Evolutionary conservation across 169 alveolate species (phyloP), one percentile per base, ranked within the genome.

Genomic region (Plasmodium yoelii): DNA sequence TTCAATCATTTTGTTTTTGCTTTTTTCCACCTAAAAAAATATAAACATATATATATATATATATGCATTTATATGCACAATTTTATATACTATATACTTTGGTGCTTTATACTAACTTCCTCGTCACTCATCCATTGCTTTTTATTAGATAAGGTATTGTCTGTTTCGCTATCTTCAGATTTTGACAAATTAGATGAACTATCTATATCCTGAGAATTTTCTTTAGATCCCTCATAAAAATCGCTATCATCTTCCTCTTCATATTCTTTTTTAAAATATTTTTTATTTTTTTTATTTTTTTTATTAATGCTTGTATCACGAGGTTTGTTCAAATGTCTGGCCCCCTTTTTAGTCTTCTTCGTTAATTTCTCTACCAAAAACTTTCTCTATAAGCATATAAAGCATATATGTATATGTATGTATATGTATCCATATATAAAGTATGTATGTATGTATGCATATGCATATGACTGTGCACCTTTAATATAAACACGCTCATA

Each of bases 1-100:
- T 64, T 75, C 67, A 24, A 75, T 75, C 88, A 75, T 75, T 69
- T 56, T 75, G 18, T 69, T 75, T 46, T 75, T 75, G 88, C 88
- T 75, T 42, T 67, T 51, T 75, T 75, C 88, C 51, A 75, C 65
- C 88, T 75, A 69, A 19, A 22, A 42, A 39, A n/a, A 18, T 5
- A 10, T 26, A 70, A 2, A 3, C 6, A 49, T 51, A 22, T 8
- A 18, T 5, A 10, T 26, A 70, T 0, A 3, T 1, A 49, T 51
- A 22, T 8, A 26, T 12, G 47, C 6, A 18, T 22, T 22, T 49
- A 51, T 9, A 60, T 49, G 34, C 28, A 57, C 42, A 34, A 13
- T 47, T 39, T 72, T 34, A 34, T 34, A 34, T 4, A 34, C 7
- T 34, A 34, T 34, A 34, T 34, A 34, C 4, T 34, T 34, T 34